Evolutionary conservation across 1,284 basidiomycete genomes (phyloP), one percentile per base, ranked within the genome.

Genomic region (Cystobasidium slooffiae): DNA sequence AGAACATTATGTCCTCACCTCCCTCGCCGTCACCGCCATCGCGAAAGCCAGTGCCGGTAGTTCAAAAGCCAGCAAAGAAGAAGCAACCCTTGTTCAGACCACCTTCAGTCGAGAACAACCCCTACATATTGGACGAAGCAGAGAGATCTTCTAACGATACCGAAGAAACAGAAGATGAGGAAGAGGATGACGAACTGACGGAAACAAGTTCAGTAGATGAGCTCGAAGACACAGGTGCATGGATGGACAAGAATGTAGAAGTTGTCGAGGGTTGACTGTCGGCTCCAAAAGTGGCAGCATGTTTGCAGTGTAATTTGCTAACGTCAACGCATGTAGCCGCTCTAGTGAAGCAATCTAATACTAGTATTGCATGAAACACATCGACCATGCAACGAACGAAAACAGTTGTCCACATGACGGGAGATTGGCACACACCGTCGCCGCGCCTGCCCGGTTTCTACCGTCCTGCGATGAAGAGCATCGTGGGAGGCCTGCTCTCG

Each of bases 61-160:
- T 39, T 43, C 31, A 31, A 55, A 41, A 41, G 10, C n/a, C 20
- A 51, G 18, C 31, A 9, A 18, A 16, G 14, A 53, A 4, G 6
- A 63, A 64, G 37, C 37, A 63, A 37, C 46, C 69, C 12, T 39
- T 72, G 0, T 72, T 72, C 47, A 7, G 69, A 20, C 18, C 58
- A 6, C 46, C 53, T 14, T 69, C 56, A 16, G 22, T 31, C 6
- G 69, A 72, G 8, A 14, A 18, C 8, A 39, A 62, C 22, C 22
- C 63, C 31, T 14, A 16, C 31, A 9, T 18, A 43, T 22, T 16
- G 7, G 1, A 18, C 6, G 31, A 63, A 16, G 44, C n/a, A 12
- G 12, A 22, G 22, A 14, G 43, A 12, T n/a, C 20, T 14, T 24
- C 43, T 8, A 5, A 31, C 31, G 61, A 22, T 49, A 47, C 44